Percentiles rank a stretch among this genome's conserved stretches.
phyloP scores from a whole-genome alignment of 164 flowering plant species.

The Kalanchoe fedtschenkoi region DNA sequence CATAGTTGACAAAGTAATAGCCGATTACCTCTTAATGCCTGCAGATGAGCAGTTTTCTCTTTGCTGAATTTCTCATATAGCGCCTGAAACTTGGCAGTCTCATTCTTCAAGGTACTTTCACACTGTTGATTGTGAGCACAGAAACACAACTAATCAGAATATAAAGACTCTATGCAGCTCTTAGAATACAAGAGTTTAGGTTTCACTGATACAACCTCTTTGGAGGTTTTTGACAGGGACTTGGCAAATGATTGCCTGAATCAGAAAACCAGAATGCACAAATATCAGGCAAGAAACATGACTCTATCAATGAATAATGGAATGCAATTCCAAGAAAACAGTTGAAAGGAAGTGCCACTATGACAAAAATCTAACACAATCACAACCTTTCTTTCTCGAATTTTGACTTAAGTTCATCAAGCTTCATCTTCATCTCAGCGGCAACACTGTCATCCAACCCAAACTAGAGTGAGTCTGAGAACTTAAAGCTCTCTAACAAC shows the following conservation, averaged over 20 bases:
- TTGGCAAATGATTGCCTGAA: conserved; percentile 69
- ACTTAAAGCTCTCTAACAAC: not conserved
- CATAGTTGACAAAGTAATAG: not conserved
- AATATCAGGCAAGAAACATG: too few relatives aligned
- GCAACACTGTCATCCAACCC: conserved; percentile 43
- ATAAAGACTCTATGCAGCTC: not conserved
- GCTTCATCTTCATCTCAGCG: conserved; percentile 50
- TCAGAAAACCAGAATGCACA: not conserved
- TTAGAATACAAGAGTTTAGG: not conserved
- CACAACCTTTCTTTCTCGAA: conserved; percentile 80
- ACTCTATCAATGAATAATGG: too few relatives aligned
- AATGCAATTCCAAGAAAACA: not conserved
- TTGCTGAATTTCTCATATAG: conserved; percentile 58
- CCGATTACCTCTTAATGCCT: conserved; percentile 49
- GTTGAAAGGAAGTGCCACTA: not conserved
- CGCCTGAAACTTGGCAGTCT: conserved; percentile 60
- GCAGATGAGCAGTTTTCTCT: conserved; percentile 59
- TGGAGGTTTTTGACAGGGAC: conserved; percentile 75
- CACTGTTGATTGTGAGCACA: conserved; percentile 34
- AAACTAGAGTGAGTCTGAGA: not conserved
- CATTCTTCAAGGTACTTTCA: conserved; percentile 61
- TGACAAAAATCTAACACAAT: not conserved
- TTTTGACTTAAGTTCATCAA: conserved; percentile 64
- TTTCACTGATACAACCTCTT: conserved; percentile 45
- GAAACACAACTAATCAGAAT: not conserved